Evolutionary conservation across 192 early-diverging fungal genomes (phyloP).

Genomic region (Linnemannia elongata): DNA sequence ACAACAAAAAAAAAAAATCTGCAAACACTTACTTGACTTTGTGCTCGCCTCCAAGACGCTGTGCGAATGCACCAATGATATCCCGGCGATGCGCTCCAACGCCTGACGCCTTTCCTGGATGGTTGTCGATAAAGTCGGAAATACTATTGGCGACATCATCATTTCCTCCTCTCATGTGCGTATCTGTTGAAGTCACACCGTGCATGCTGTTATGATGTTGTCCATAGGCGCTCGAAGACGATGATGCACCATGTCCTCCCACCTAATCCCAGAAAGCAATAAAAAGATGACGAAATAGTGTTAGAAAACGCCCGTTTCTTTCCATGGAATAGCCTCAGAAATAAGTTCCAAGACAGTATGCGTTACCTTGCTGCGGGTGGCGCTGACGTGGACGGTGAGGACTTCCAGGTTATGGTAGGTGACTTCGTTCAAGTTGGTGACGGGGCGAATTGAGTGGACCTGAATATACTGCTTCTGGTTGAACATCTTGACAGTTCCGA

Average conservation of each 20-base stretch:
- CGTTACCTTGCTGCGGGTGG: constrained; percentile 60
- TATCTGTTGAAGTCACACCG: not conserved
- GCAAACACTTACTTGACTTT: constrained; percentile 31
- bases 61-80: constrained; percentile 24
- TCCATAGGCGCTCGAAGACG: not conserved
- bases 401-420: constrained; percentile 81
- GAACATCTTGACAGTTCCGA: constrained; percentile 78
- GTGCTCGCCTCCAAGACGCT: constrained; percentile 59
- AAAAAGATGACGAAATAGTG: not conserved
- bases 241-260: not conserved
- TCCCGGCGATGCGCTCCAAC: constrained; percentile 32
- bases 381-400: constrained; percentile 72
- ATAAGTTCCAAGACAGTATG: not conserved
- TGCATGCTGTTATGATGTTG: not conserved
- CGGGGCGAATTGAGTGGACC: constrained; percentile 70
- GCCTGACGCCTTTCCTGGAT: not conserved
- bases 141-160: constrained; percentile 12
- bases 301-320: not conserved
- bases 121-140: constrained; percentile 8
- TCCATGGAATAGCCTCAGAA: not conserved
- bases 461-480: constrained; percentile 67
- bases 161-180: not conserved
- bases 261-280: not conserved
- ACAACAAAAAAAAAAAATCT: constrained; percentile 54
- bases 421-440: constrained; percentile 82